Conservation (phyloP, 371 early-diverging fungal genomes). For the Parasitella parasitica region DNA sequence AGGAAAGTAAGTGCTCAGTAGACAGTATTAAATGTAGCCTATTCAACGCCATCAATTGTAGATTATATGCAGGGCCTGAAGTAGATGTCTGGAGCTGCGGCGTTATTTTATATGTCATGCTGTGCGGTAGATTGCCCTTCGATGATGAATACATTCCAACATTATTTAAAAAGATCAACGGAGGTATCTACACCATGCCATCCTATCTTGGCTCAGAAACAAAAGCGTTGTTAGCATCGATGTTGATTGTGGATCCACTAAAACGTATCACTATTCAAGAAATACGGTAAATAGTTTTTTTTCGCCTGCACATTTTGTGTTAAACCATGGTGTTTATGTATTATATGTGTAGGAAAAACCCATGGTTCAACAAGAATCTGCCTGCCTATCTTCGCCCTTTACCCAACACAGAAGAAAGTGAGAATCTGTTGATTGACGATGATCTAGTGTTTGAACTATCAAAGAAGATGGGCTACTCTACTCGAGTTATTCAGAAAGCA, state of each 20-base stretch:
- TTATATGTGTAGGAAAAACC: slow-evolving; percentile 57
- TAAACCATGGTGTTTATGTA: neutral
- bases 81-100: slow-evolving; percentile 99
- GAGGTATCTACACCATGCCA: slow-evolving; percentile 90
- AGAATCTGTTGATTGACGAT: slow-evolving; percentile 69
- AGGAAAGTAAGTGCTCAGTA: slow-evolving; percentile 81
- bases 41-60: too few relatives aligned
- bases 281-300: slow-evolving; percentile 64
- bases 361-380: slow-evolving; percentile 88
- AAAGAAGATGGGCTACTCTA: slow-evolving; percentile 83
- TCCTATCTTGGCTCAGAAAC: slow-evolving; percentile 83
- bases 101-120: slow-evolving; percentile 98
- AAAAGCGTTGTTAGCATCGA: slow-evolving; percentile 79
- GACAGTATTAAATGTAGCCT: too few relatives aligned
- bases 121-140: slow-evolving; percentile 98
- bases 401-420: slow-evolving; percentile 66
- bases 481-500: slow-evolving; percentile 67
- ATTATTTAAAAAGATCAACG: slow-evolving; percentile 91
- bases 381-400: slow-evolving; percentile 89
- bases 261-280: slow-evolving; percentile 91
- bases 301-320: neutral
- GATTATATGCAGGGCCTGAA: slow-evolving; percentile 95
- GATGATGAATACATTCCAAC: slow-evolving; percentile 98
- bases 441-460: slow-evolving; percentile 74
- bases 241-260: slow-evolving; percentile 96